Percentiles rank a stretch among this genome's conserved stretches.
These are phyloP conservation scores for Phaeosphaeria sp. DNA, from an alignment of 2,329 filamentous ascomycete genomes.

Conservation along the genomic window DNA sequence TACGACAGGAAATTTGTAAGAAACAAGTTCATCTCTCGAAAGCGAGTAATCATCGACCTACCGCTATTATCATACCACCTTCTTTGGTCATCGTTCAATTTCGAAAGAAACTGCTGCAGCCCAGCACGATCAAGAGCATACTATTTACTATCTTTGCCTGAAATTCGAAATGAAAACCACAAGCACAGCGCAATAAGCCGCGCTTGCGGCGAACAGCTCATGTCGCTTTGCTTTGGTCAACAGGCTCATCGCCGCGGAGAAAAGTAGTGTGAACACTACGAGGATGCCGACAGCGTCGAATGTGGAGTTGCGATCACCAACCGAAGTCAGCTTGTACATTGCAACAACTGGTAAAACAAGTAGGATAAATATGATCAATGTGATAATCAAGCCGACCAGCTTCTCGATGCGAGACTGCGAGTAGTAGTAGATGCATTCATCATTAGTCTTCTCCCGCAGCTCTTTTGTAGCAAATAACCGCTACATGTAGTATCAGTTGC, in stretches of 20 bases:
- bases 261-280: constrained; percentile 49
- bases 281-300: constrained; percentile 49
- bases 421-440: constrained; percentile 38
- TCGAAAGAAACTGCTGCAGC: too few species aligned
- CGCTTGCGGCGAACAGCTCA: constrained; percentile 45
- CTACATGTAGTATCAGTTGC: constrained; percentile 18
- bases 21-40: too few species aligned
- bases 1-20: too few species aligned
- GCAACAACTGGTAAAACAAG: constrained; percentile 45
- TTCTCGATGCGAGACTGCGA: constrained; percentile 37
- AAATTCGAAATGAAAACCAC: constrained; percentile 49
- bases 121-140: neutral
- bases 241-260: constrained; percentile 41
- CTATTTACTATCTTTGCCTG: constrained; percentile 6
- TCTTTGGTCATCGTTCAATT: too few species aligned
- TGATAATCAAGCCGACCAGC: constrained; percentile 47
- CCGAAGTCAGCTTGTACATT: constrained; percentile 44
- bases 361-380: constrained; percentile 46
- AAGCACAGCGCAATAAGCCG: constrained; percentile 47
- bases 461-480: constrained; percentile 40
- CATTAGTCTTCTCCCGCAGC: constrained; percentile 36
- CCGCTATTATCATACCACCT: too few species aligned
- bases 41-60: too few species aligned
- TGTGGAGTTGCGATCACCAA: constrained; percentile 34
- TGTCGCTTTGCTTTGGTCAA: constrained; percentile 43